Evolutionary conservation across 2,329 filamentous ascomycete genomes (phyloP), one percentile per base, ranked within the genome.

Genomic region (Pseudogymnoascus sp.): DNA sequence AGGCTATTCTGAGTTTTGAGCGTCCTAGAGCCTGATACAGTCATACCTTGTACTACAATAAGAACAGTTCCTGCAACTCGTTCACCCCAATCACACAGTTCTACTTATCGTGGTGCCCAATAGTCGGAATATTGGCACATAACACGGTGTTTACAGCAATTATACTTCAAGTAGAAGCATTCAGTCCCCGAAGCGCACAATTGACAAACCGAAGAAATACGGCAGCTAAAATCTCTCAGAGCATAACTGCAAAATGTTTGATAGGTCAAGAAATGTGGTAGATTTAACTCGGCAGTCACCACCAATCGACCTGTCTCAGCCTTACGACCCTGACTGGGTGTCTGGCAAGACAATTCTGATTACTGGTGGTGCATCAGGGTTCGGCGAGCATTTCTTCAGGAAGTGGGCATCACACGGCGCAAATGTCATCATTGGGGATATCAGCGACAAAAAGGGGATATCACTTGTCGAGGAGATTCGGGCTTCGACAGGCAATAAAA

Each of bases 321-420:
- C 78, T 1, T 82, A 79, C 69, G 77, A 82, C 66, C 67, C 75
- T 1, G 68, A 74, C 6, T 78, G 75, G 64, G 75, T 87, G 36
- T 74, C 74, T 6, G 78, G 75, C 67, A 87, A 86, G 71, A 84
- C 80, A 0, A 82, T 88, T 60, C 69, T 88, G 64, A 82, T 88
- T 67, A 88, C 86, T 0, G 86, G 86, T 53, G 86, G 83, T 28
- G 84, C 86, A 21, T 84, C 83, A 63, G 84, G 84, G 6, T 78
- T 87, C 65, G 85, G 85, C 2, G 80, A 81, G 9, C 78, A 77
- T 18, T 82, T 86, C 69, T 79, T 81, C 38, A 76, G 76, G 37
- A 73, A 77, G 64, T 85, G 83, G 82, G 84, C 84, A 9, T 69
- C 72, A 0, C 75, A 80, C 65, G 84, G 83, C 18, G 85, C 86